These are phyloP conservation scores for Dactylellina drechsleri DNA, from an alignment of 2,329 filamentous ascomycete species.

Conservation along the genomic window DNA sequence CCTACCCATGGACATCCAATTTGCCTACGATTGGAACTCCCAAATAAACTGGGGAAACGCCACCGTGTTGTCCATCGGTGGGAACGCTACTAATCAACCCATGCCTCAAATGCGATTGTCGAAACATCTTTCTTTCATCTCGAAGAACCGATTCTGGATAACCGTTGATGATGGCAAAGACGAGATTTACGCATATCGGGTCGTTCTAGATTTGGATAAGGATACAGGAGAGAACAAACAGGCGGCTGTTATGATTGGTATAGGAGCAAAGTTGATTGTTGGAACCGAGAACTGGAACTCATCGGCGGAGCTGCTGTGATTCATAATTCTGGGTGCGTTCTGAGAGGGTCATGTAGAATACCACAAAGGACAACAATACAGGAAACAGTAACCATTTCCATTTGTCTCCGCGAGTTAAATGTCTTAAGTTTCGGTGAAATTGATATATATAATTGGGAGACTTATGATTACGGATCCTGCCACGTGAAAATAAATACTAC, in stretches of 20 bases:
- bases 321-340: not conserved
- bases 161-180: constrained; percentile 17
- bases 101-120: constrained; percentile 9
- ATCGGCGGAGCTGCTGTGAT: constrained; percentile 22
- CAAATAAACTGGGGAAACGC: constrained; percentile 6
- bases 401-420: too few species aligned
- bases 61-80: constrained; percentile 23
- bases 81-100: constrained; percentile 10
- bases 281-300: constrained; percentile 25
- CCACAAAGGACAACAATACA: too few species aligned
- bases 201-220: constrained; percentile 26
- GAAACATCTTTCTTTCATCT: constrained; percentile 17
- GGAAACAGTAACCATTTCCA: too few species aligned
- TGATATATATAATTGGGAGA: too few species aligned
- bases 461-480: too few species aligned
- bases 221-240: constrained; percentile 15
- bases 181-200: constrained; percentile 26
- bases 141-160: constrained; percentile 14
- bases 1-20: constrained; percentile 25
- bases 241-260: constrained; percentile 25
- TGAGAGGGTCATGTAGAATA: too few species aligned
- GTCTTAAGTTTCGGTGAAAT: too few species aligned
- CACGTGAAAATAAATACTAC: too few species aligned
- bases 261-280: constrained; percentile 17
- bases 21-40: constrained; percentile 26